A percentile compares a stretch with the other conserved stretches of the same genome.
Evolutionary conservation across 1,139 yeast genomes (phyloP).

Genomic region (Yamadazyma mexicana): DNA sequence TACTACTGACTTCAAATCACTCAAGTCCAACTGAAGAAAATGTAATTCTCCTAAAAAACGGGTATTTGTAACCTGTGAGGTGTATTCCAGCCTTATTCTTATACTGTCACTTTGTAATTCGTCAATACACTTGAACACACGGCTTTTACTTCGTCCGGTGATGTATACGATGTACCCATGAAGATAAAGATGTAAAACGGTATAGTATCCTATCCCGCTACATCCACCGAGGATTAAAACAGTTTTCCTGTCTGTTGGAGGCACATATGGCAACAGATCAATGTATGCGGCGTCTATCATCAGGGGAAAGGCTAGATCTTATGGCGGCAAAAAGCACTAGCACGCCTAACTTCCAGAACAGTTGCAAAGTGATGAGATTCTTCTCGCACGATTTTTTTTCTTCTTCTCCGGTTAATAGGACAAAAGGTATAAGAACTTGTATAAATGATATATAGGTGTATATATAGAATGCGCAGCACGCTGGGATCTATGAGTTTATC

Average conservation of each 20-base stretch:
- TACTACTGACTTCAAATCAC: conserved; percentile 57
- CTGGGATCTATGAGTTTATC: no score
- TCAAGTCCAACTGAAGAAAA: conserved; percentile 62
- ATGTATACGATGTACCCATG: conserved; percentile 78
- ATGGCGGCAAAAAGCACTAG: no score
- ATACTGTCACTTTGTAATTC: conserved; percentile 57
- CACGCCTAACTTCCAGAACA: no score
- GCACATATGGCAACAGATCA: conserved; percentile 32
- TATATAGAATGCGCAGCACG: no score
- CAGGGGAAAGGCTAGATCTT: no score
- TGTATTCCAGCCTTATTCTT: conserved; percentile 22
- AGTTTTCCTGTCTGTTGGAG: conserved; percentile 52
- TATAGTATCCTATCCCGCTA: conserved; percentile 77
- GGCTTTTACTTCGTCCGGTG: conserved; percentile 64
- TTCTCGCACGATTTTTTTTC: no score
- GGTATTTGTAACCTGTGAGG: conserved; percentile 15
- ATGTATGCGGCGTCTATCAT: conserved; percentile 21
- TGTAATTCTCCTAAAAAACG: conserved; percentile 54
- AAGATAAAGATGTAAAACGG: conserved; percentile 70
- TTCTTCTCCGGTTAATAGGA: no score
- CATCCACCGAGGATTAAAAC: conserved; percentile 81
- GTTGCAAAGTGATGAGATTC: no score
- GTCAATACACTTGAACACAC: conserved; percentile 55
- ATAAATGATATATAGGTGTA: no score
- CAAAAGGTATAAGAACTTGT: no score